These are phyloP conservation scores for Pseudogymnoascus pannorum DNA, from an alignment of 2,329 filamentous ascomycete species.

Conservation along the genomic window DNA sequence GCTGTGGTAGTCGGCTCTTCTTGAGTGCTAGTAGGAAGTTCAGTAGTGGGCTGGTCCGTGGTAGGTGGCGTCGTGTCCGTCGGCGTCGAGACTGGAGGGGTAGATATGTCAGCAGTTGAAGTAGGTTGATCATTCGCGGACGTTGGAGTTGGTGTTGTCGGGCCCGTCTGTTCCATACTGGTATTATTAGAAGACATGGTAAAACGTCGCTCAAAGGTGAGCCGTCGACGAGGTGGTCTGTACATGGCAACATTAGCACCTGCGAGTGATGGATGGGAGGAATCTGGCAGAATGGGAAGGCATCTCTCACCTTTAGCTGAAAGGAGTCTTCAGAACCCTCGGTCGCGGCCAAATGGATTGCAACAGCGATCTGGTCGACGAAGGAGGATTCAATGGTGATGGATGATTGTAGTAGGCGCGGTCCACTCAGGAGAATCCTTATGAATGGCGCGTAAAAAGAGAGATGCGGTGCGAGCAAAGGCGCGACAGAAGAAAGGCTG, in stretches of 20 bases:
- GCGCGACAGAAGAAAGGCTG: background rate
- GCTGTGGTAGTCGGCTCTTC: too few relatives aligned
- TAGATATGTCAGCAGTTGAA: background rate
- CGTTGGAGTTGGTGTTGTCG: background rate
- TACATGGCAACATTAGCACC: background rate
- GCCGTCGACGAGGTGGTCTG: background rate
- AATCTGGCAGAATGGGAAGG: background rate
- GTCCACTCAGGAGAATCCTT: background rate
- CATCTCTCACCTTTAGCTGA: background rate
- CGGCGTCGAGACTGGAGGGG: background rate
- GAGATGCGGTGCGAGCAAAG: background rate
- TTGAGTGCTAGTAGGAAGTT: background rate
- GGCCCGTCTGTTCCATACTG: background rate
- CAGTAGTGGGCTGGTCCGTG: background rate
- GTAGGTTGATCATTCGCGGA: background rate
- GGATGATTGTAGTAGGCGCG: background rate
- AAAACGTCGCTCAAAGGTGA: slow-evolving; percentile 1
- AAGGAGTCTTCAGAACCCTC: background rate
- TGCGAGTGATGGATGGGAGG: background rate
- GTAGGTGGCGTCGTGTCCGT: background rate
- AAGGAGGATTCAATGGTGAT: background rate
- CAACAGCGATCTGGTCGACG: background rate
- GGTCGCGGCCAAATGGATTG: background rate
- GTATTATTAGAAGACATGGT: background rate
- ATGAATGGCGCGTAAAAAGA: background rate